Percentiles rank a stretch among this genome's conserved stretches.
phyloP scores from a whole-genome alignment of 305 asterid genomes.

The Lippia alba region DNA sequence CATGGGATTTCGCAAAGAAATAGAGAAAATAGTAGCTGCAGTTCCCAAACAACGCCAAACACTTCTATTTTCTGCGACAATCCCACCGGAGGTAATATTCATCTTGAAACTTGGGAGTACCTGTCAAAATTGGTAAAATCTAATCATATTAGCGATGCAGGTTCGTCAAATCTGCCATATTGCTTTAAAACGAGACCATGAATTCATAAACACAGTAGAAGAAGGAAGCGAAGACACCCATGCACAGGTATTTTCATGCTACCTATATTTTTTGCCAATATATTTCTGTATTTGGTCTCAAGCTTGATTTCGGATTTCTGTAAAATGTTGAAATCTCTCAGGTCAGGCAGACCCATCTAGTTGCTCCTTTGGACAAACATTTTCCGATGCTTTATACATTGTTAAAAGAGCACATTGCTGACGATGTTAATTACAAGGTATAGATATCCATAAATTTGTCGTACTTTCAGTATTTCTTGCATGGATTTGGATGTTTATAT shows the following conservation, averaged over 20 bases:
- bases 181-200: slow-evolving; percentile 94
- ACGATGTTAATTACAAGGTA: slow-evolving; percentile 92
- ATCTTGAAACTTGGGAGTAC: slow-evolving; percentile 3
- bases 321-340: slow-evolving; percentile 43
- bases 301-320: slow-evolving; percentile 3
- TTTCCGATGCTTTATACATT: slow-evolving; percentile 74
- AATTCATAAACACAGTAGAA: slow-evolving; percentile 78
- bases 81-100: slow-evolving; percentile 76
- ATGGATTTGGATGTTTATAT: too few species aligned
- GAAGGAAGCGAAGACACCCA: slow-evolving; percentile 98
- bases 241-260: slow-evolving; percentile 60
- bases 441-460: neutral
- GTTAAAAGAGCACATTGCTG: slow-evolving; percentile 82
- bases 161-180: slow-evolving; percentile 92
- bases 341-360: slow-evolving; percentile 85
- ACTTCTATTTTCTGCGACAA: slow-evolving; percentile 93
- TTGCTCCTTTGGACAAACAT: slow-evolving; percentile 83
- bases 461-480: neutral
- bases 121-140: slow-evolving; percentile 26
- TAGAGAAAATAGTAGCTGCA: slow-evolving; percentile 87
- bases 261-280: slow-evolving; percentile 7
- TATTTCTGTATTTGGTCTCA: slow-evolving; percentile 14
- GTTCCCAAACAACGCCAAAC: slow-evolving; percentile 99
- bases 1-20: slow-evolving; percentile 97
- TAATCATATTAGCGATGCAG: slow-evolving; percentile 45